Evolutionary conservation across 176 grass and related monocot genomes (phyloP).

Genomic region (Thalia dealbata): DNA sequence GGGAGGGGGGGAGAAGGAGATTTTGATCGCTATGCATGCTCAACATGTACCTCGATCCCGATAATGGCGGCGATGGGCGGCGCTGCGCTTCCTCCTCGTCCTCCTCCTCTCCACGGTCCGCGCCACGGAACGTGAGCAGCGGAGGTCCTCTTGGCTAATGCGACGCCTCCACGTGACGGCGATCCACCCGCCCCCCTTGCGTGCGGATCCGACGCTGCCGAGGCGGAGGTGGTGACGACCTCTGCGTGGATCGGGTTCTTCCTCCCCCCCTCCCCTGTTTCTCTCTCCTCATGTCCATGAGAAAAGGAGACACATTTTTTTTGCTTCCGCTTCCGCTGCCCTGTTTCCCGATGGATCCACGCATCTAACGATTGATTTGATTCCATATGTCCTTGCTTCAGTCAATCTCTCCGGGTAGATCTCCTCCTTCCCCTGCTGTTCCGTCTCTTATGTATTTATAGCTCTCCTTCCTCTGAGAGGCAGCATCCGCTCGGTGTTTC

Average conservation of each 20-base stretch:
- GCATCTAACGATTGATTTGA: background rate
- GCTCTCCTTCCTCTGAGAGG: too few relatives aligned
- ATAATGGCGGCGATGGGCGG: too few relatives aligned
- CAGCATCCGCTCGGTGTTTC: background rate
- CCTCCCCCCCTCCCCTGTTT: too few relatives aligned
- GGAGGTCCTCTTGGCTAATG: background rate
- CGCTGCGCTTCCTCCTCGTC: too few relatives aligned
- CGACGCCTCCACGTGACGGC: background rate
- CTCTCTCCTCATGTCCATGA: background rate
- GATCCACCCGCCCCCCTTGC: background rate
- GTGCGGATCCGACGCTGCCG: background rate
- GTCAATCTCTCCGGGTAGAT: too few relatives aligned
- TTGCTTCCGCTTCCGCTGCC: background rate
- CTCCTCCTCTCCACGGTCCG: too few relatives aligned
- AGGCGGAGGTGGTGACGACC: background rate
- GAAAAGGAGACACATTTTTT: background rate
- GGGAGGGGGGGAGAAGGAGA: too few relatives aligned
- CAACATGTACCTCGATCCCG: too few relatives aligned
- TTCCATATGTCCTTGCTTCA: background rate
- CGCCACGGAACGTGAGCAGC: too few relatives aligned
- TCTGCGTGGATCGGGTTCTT: background rate
- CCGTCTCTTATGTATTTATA: too few relatives aligned
- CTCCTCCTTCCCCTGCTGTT: too few relatives aligned
- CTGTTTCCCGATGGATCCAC: background rate
- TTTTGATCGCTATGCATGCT: too few relatives aligned